Percentiles rank a stretch among this genome's conserved stretches.
These are phyloP conservation scores for Rhizophora apiculata DNA, from an alignment of 345 rosid genomes.

Conservation along the genomic window DNA sequence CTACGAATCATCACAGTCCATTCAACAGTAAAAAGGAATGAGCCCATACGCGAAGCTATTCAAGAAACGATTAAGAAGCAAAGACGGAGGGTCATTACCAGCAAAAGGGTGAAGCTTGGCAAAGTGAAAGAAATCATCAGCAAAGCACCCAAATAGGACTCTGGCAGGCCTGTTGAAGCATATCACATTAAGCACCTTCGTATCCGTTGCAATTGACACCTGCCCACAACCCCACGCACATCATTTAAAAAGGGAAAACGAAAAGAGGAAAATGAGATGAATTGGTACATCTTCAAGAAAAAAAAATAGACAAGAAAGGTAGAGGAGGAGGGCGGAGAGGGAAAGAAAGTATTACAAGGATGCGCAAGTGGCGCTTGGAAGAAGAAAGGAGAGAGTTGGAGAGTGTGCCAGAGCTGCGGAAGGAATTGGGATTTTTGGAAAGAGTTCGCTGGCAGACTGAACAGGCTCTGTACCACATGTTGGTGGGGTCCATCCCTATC, in stretches of 20 bases:
- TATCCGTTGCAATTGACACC: no score
- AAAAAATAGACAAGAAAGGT: not conserved
- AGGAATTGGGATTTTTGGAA: constrained; percentile 34
- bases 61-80: not conserved
- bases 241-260: not conserved
- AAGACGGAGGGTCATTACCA: constrained; percentile 28
- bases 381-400: constrained; percentile 6
- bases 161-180: constrained; percentile 77
- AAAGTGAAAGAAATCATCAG: constrained; percentile 65
- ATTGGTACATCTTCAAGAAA: no score
- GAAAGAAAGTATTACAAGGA: constrained; percentile 42
- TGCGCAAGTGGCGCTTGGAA: constrained; percentile 53
- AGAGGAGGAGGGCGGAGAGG: not conserved
- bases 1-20: no score
- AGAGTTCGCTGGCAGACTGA: constrained; percentile 62
- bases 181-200: constrained; percentile 38
- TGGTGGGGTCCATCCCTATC: constrained; percentile 49
- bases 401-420: constrained; percentile 40
- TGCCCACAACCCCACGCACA: constrained; percentile 4
- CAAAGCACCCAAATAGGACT: constrained; percentile 75
- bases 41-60: not conserved
- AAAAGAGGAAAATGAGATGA: not conserved
- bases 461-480: constrained; percentile 59
- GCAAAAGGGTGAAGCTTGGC: constrained; percentile 58
- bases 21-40: no score